phyloP scores from a whole-genome alignment of 208 protist species.

The Wallacemonas sp. region DNA sequence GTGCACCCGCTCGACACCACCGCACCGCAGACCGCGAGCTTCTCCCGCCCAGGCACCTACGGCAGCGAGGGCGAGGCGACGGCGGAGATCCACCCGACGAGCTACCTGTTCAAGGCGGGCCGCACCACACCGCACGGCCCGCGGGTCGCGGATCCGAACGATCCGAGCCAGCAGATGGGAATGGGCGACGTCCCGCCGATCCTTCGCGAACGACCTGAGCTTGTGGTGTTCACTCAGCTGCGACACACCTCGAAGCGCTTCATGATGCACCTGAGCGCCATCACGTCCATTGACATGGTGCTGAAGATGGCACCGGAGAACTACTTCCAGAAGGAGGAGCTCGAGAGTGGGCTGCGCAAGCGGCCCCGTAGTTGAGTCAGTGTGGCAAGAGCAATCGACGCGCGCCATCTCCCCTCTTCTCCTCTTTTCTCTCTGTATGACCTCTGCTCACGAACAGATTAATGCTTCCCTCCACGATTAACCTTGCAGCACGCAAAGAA shows the following conservation, averaged over 20 bases:
- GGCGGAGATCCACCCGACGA: slow-evolving; percentile 81
- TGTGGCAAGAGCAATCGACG: too few relatives aligned
- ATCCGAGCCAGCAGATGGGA: slow-evolving; percentile 1
- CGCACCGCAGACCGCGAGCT: slow-evolving; percentile 16
- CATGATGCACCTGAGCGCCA: slow-evolving; percentile 89
- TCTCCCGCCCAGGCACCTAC: slow-evolving; percentile 2
- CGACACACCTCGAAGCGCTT: slow-evolving; percentile 83
- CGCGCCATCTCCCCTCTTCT: too few relatives aligned
- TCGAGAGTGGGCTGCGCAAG: slow-evolving; percentile 75
- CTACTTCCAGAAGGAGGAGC: slow-evolving; percentile 81
- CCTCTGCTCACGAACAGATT: too few relatives aligned
- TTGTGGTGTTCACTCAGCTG: slow-evolving; percentile 88
- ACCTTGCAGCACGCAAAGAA: too few relatives aligned
- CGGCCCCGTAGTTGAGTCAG: slow-evolving; percentile 36
- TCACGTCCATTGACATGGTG: slow-evolving; percentile 65
- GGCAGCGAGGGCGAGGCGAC: slow-evolving; percentile 15
- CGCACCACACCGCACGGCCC: slow-evolving; percentile 13
- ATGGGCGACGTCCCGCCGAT: slow-evolving; percentile 19
- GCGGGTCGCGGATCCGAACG: not conserved
- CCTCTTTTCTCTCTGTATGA: too few relatives aligned
- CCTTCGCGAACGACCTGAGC: slow-evolving; percentile 55
- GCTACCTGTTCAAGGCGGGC: slow-evolving; percentile 57
- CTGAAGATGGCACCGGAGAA: slow-evolving; percentile 71
- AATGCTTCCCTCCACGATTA: too few relatives aligned
- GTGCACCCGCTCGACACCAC: slow-evolving; percentile 77